Conservation (phyloP, 2,329 filamentous ascomycete species). For the Septoria petroselini region DNA sequence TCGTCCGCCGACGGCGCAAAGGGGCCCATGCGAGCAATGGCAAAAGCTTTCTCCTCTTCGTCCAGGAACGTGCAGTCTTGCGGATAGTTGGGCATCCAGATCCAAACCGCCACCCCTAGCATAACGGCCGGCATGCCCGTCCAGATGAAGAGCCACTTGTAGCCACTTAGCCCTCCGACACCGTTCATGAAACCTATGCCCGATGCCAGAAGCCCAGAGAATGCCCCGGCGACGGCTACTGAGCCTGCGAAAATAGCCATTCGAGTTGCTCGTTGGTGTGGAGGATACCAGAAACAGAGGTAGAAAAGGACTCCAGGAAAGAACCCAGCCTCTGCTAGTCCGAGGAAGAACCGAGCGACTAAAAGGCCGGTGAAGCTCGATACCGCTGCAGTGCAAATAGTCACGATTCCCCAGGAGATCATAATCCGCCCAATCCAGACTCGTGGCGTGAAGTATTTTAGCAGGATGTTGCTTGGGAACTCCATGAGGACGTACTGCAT, state of each 20-base stretch:
- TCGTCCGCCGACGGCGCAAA: not conserved
- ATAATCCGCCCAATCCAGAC: conserved; percentile 6
- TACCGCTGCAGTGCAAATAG: conserved; percentile 4
- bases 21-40: not conserved
- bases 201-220: not conserved
- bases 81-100: not conserved
- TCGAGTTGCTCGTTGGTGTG: not conserved
- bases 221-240: not conserved
- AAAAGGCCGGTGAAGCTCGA: conserved; percentile 7
- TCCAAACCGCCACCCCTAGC: not conserved
- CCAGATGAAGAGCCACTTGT: conserved; percentile 4
- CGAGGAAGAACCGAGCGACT: conserved; percentile 15
- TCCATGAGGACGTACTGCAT: conserved; percentile 11
- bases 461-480: conserved; percentile 12
- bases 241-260: not conserved
- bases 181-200: not conserved
- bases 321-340: conserved; percentile 12
- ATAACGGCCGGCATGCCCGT: not conserved
- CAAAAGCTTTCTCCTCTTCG: not conserved
- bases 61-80: not conserved
- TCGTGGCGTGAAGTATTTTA: conserved; percentile 13
- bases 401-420: conserved; percentile 9
- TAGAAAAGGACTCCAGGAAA: not conserved
- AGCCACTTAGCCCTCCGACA: not conserved
- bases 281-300: not conserved